Percentiles rank a stretch among this genome's conserved stretches.
Evolutionary conservation across 2,329 filamentous ascomycete genomes (phyloP).

Genomic region (Aspergillus sp.): DNA sequence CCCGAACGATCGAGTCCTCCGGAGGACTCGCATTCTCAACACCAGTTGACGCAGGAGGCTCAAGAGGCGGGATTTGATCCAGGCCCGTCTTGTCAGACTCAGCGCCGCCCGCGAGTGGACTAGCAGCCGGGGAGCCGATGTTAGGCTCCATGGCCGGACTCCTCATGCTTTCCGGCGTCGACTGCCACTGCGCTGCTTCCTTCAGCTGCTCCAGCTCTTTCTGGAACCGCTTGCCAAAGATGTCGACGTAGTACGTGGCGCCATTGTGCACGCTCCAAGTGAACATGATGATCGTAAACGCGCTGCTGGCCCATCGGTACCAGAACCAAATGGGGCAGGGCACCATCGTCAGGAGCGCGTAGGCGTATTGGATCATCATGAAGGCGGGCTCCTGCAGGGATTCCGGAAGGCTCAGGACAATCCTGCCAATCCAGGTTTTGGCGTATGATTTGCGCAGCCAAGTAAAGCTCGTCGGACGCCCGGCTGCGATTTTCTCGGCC

Average conservation of each 20-base stretch:
- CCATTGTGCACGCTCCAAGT: slow-evolving; percentile 94
- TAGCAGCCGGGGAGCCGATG: slow-evolving; percentile 11
- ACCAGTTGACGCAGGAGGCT: slow-evolving; percentile 21
- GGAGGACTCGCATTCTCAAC: slow-evolving; percentile 7
- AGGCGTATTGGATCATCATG: slow-evolving; percentile 90
- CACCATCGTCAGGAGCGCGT: slow-evolving; percentile 85
- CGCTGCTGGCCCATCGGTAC: slow-evolving; percentile 67
- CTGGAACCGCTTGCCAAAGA: slow-evolving; percentile 94
- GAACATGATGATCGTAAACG: slow-evolving; percentile 75
- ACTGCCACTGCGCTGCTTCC: slow-evolving; percentile 83
- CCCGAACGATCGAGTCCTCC: slow-evolving; percentile 11
- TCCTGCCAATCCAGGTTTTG: slow-evolving; percentile 75
- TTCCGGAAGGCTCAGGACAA: slow-evolving; percentile 70
- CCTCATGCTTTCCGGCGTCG: slow-evolving; percentile 23
- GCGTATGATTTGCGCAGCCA: slow-evolving; percentile 90
- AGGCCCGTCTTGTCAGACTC: slow-evolving; percentile 19
- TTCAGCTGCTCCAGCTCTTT: slow-evolving; percentile 84
- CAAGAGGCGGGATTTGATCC: slow-evolving; percentile 29
- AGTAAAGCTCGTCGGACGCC: slow-evolving; percentile 91
- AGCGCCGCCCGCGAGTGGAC: slow-evolving; percentile 12
- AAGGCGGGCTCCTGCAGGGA: slow-evolving; percentile 77
- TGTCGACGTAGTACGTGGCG: slow-evolving; percentile 94
- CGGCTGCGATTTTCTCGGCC: slow-evolving; percentile 91
- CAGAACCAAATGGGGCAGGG: slow-evolving; percentile 94
- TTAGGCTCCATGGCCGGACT: slow-evolving; percentile 23